Base-by-base conservation (phyloP, 1,284 basidiomycete species). In the Irpex rosettiformis region DNA sequence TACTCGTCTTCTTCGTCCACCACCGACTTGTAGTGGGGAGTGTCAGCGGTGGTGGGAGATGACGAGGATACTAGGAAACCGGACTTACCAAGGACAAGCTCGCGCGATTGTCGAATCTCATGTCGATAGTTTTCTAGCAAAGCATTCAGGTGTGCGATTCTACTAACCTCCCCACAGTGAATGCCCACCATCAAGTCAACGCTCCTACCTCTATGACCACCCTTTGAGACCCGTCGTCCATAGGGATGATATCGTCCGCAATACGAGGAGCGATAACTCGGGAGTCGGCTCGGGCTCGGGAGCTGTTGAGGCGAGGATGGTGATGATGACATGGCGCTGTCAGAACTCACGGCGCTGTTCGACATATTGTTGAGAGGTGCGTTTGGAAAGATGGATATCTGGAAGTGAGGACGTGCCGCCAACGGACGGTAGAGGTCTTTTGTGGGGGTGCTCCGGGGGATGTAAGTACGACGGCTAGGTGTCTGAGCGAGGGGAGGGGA, bases 231-330 rank as follows among this genome's bases (percentile, higher is more conserved):
- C 8, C 29, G 13, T 10, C 33, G 22, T 47, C 55, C 43, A 43
- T 60, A 60, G 22, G 59, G 59, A 56, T 58, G 59, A 27, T 47
- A 60, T 55, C 59, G 57, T n/a, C 22, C 49, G 27, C 29, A 30
- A 37, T 58, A 58, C 13, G 59, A 58, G 3, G 56, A 57, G 24
- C 52, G 55, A 37, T 54, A 60, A 13, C 42, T 45, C n/a, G 56
- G 59, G 21, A 60, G 42, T 16, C 59, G 52, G 48, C 27, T 51
- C 11, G 48, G 16, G 48, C 25, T 5, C 48, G 7, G 48, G 10
- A 51, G 48, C 27, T 24, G 48, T 28, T 24, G 48, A 29, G 48
- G 27, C 33, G 33, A 40, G n/a, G n/a, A n/a, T n/a, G 33, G 33
- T 29, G 48, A 29, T 13, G 11, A 25, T 25, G 48, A 11, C 48